These are phyloP conservation scores for Rubia peregrina DNA, from an alignment of 305 asterid genomes.

Conservation along the genomic window DNA sequence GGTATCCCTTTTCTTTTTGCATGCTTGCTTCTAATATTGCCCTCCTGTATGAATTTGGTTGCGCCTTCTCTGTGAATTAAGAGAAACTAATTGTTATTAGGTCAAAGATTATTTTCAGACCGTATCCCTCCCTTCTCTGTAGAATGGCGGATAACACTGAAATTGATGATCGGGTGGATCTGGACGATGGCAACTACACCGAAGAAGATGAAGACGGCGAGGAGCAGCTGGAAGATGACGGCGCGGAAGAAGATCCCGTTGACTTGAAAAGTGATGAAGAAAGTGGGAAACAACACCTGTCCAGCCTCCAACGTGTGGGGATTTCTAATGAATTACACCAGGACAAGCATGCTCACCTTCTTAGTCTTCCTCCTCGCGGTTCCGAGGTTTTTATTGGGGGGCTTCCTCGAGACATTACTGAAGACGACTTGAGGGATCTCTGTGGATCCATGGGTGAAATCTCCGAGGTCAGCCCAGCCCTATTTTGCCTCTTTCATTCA, in stretches of 20 bases:
- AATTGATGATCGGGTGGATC: conserved; percentile 82
- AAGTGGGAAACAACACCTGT: conserved; percentile 27
- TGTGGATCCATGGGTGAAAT: conserved; percentile 75
- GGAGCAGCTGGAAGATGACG: conserved; percentile 74
- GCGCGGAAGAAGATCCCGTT: conserved; percentile 46
- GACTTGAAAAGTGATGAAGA: conserved; percentile 49
- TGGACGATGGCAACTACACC: conserved; percentile 75
- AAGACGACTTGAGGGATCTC: conserved; percentile 72
- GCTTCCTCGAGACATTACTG: conserved; percentile 69
- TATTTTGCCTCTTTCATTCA: neutral
- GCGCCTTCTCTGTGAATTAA: neutral
- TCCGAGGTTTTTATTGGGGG: conserved; percentile 95
- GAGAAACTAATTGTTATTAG: too few species aligned
- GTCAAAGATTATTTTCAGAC: conserved; percentile 3
- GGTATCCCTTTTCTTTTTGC: conserved; percentile 9
- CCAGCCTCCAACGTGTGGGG: conserved; percentile 29
- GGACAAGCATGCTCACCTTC: conserved; percentile 55
- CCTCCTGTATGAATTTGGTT: neutral
- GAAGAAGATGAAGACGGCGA: conserved; percentile 77
- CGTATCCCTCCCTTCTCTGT: conserved; percentile 18
- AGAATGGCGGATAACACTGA: conserved; percentile 78
- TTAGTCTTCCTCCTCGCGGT: conserved; percentile 87
- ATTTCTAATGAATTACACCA: conserved; percentile 39
- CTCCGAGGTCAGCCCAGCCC: conserved; percentile 50
- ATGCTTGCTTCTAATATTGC: neutral